Conservation (phyloP, 495 filamentous ascomycete genomes). For the Aspergillus panamensis region DNA sequence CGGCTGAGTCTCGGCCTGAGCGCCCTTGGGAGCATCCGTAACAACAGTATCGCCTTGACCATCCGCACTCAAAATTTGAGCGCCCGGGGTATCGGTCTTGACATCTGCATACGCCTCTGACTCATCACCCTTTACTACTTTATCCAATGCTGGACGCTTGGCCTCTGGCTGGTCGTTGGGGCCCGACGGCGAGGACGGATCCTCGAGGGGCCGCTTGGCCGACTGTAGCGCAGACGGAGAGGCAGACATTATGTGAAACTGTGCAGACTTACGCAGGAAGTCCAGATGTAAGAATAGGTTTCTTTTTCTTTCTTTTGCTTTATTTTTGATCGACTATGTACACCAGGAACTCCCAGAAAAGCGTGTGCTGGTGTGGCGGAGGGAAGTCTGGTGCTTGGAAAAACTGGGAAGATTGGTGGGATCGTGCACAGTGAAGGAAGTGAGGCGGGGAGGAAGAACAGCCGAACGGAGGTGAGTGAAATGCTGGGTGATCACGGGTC, state of each 20-base stretch:
- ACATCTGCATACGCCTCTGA: constrained; percentile 47
- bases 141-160: constrained; percentile 94
- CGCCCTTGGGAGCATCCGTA: constrained; percentile 62
- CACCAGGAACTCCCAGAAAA: constrained; percentile 86
- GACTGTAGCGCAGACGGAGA: constrained; percentile 61
- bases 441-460: constrained; percentile 28
- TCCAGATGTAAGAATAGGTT: constrained; percentile 44
- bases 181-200: constrained; percentile 89
- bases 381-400: constrained; percentile 44
- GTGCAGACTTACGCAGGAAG: constrained; percentile 41
- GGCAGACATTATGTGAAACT: constrained; percentile 52
- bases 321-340: constrained; percentile 73
- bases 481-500: constrained; percentile 29
- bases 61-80: constrained; percentile 32
- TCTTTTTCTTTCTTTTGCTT: constrained; percentile 37
- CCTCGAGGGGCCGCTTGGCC: constrained; percentile 93
- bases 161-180: constrained; percentile 91
- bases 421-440: constrained; percentile 34
- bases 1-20: constrained; percentile 51
- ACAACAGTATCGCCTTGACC: constrained; percentile 66
- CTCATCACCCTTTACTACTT: constrained; percentile 65
- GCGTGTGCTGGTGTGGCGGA: constrained; percentile 80
- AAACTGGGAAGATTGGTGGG: constrained; percentile 34
- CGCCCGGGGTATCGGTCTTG: constrained; percentile 54
- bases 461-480: constrained; percentile 27